Evolutionary conservation across 2,329 filamentous ascomycete genomes (phyloP).

Genomic region (Hypoxylon rubiginosum): DNA sequence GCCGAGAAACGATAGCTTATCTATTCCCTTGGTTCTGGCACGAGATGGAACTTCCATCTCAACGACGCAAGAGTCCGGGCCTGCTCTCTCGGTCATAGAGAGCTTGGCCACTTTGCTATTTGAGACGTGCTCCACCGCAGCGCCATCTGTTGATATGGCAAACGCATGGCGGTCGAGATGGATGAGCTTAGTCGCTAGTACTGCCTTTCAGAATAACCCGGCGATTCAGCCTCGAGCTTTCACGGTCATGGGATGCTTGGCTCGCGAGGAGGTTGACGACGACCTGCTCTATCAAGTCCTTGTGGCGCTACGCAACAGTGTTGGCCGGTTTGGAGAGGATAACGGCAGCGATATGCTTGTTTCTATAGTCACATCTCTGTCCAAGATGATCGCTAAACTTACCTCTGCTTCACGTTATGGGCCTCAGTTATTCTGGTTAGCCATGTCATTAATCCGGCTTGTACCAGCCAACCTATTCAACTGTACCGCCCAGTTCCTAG

Average conservation of each 20-base stretch:
- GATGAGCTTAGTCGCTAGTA: constrained; percentile 81
- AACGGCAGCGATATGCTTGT: constrained; percentile 76
- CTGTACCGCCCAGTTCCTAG: constrained; percentile 73
- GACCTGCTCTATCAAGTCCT: constrained; percentile 79
- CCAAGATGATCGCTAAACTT: constrained; percentile 79
- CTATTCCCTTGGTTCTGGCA: constrained; percentile 59
- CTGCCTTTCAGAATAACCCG: constrained; percentile 79
- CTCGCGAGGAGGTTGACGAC: constrained; percentile 79
- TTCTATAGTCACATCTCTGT: constrained; percentile 74
- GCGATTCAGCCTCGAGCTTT: constrained; percentile 78
- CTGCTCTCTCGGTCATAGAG: constrained; percentile 69
- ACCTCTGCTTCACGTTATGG: constrained; percentile 76
- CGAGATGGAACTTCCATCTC: constrained; percentile 69
- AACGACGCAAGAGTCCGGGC: constrained; percentile 66
- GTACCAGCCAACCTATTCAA: constrained; percentile 75
- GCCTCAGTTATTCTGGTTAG: constrained; percentile 78
- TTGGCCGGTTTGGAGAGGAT: constrained; percentile 74
- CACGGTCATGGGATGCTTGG: constrained; percentile 78
- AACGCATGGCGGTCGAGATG: constrained; percentile 79
- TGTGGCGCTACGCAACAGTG: constrained; percentile 74
- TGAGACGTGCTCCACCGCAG: constrained; percentile 73
- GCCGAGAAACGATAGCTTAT: constrained; percentile 69
- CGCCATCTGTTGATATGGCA: constrained; percentile 73
- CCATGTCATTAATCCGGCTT: constrained; percentile 74
- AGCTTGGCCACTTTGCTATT: constrained; percentile 72